Conservation (phyloP, 1,139 yeast genomes). For the Lizanozyma gosingica region DNA sequence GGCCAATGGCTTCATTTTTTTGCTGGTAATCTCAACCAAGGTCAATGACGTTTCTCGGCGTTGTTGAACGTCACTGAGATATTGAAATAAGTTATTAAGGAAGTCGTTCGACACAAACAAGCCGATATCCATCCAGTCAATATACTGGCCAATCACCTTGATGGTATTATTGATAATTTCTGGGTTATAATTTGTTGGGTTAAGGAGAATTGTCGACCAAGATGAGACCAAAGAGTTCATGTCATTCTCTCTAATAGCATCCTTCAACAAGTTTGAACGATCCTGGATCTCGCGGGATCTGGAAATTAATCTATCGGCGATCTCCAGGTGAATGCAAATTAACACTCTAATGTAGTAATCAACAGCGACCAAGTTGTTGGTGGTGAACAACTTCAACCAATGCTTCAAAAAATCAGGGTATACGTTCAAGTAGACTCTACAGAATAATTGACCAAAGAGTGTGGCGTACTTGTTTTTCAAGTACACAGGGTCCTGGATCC, state of each 20-base stretch:
- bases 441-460: slow-evolving; percentile 62
- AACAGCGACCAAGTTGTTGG: slow-evolving; percentile 40
- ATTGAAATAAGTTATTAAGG: slow-evolving; percentile 54
- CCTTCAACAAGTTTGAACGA: slow-evolving; percentile 68
- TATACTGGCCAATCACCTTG: slow-evolving; percentile 71
- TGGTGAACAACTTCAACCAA: slow-evolving; percentile 32
- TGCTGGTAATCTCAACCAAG: slow-evolving; percentile 71
- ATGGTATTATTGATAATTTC: slow-evolving; percentile 55
- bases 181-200: slow-evolving; percentile 12
- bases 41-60: slow-evolving; percentile 64
- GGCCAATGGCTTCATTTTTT: slow-evolving; percentile 86
- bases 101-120: slow-evolving; percentile 64
- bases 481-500: slow-evolving; percentile 45
- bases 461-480: slow-evolving; percentile 76
- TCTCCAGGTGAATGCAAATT: slow-evolving; percentile 74
- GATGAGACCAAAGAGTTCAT: slow-evolving; percentile 56
- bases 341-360: slow-evolving; percentile 75
- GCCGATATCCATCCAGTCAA: slow-evolving; percentile 90
- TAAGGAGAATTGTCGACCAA: slow-evolving; percentile 56
- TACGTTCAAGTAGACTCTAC: slow-evolving; percentile 49
- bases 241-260: slow-evolving; percentile 68
- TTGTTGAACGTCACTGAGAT: slow-evolving; percentile 37
- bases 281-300: slow-evolving; percentile 56
- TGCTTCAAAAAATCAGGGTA: slow-evolving; percentile 68
- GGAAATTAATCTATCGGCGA: slow-evolving; percentile 82